Evolutionary conservation across 2,329 filamentous ascomycete genomes (phyloP).

Genomic region (Lasiodiplodia gonubiensis): DNA sequence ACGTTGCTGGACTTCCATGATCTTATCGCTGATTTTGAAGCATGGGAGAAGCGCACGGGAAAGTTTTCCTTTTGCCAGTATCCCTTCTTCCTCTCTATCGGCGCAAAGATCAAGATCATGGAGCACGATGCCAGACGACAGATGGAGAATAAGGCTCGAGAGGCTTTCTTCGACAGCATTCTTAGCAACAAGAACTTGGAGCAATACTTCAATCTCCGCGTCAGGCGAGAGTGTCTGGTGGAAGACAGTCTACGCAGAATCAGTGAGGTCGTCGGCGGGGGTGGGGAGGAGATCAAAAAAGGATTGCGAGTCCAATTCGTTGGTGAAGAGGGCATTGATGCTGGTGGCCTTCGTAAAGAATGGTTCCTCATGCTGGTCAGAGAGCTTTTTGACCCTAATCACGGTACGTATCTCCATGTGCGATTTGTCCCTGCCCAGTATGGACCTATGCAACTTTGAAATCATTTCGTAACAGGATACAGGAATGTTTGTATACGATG

Average conservation of each 20-base stretch:
- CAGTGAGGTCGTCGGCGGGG: slow-evolving; percentile 80
- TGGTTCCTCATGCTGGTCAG: slow-evolving; percentile 90
- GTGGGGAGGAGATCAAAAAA: slow-evolving; percentile 88
- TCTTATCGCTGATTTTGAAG: slow-evolving; percentile 82
- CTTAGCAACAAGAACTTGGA: slow-evolving; percentile 74
- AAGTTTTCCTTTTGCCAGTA: slow-evolving; percentile 92
- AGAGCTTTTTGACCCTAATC: slow-evolving; percentile 88
- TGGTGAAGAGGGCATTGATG: slow-evolving; percentile 90
- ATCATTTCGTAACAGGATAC: slow-evolving; percentile 12
- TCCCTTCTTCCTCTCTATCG: slow-evolving; percentile 88
- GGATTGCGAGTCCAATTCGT: slow-evolving; percentile 82
- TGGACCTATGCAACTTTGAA: background rate
- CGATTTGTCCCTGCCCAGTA: background rate
- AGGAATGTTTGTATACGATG: slow-evolving; percentile 93
- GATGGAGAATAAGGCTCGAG: slow-evolving; percentile 85
- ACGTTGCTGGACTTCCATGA: slow-evolving; percentile 86
- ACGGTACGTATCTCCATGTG: slow-evolving; percentile 63
- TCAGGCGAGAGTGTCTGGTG: slow-evolving; percentile 83
- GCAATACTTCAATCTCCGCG: slow-evolving; percentile 76
- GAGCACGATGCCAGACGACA: slow-evolving; percentile 87
- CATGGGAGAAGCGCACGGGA: slow-evolving; percentile 76
- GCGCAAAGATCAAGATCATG: slow-evolving; percentile 88
- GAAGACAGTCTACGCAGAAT: slow-evolving; percentile 87
- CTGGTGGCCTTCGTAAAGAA: slow-evolving; percentile 87
- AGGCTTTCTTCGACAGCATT: slow-evolving; percentile 91